These are phyloP conservation scores for Primulina eburnea DNA, from an alignment of 257 asterid species.

Conservation along the genomic window DNA sequence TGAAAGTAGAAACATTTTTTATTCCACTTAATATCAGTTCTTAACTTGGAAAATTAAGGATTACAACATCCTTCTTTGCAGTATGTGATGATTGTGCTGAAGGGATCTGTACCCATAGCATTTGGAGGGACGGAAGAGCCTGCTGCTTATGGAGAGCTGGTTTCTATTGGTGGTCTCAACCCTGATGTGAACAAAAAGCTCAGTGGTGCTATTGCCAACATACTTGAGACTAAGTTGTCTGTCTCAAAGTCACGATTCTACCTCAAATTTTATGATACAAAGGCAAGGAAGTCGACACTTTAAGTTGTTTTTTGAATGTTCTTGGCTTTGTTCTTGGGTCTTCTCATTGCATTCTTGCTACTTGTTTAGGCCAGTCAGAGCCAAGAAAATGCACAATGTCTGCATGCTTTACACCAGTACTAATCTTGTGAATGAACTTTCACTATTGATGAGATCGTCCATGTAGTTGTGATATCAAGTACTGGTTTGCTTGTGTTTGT, in stretches of 20 bases:
- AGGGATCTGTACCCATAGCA: slow-evolving; percentile 91
- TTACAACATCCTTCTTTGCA: slow-evolving; percentile 30
- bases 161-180: slow-evolving; percentile 81
- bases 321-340: slow-evolving; percentile 29
- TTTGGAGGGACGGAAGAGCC: slow-evolving; percentile 93
- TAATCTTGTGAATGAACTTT: background rate
- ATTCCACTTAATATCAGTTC: background rate
- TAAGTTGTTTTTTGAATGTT: slow-evolving; percentile 17
- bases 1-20: background rate
- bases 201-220: slow-evolving; percentile 72
- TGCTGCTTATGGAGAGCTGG: slow-evolving; percentile 85
- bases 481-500: background rate
- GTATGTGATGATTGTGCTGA: slow-evolving; percentile 94
- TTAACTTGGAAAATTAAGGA: slow-evolving; percentile 9
- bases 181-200: slow-evolving; percentile 82
- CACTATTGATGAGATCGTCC: background rate
- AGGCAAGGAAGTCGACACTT: slow-evolving; percentile 44
- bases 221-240: slow-evolving; percentile 74
- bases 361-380: slow-evolving; percentile 78
- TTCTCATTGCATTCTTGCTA: slow-evolving; percentile 66
- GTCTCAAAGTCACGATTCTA: slow-evolving; percentile 78
- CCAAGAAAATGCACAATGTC: slow-evolving; percentile 87
- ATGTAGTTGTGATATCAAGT: background rate
- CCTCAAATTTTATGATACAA: slow-evolving; percentile 88
- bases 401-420: slow-evolving; percentile 82